These are phyloP conservation scores for Lasiosphaeria miniovina DNA, from an alignment of 495 filamentous ascomycete genomes.

Conservation along the genomic window DNA sequence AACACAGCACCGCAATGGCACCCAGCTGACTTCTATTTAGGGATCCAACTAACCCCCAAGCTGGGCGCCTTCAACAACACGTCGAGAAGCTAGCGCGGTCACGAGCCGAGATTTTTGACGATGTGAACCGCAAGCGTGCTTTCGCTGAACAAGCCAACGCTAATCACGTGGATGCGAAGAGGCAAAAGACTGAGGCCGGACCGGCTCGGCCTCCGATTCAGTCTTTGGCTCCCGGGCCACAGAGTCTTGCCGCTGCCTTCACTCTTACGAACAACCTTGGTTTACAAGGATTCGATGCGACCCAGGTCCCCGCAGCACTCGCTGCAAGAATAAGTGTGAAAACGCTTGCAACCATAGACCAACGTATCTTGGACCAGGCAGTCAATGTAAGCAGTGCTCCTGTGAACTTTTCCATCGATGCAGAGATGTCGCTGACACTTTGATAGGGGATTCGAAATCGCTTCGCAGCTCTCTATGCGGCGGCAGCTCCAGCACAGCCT, in stretches of 20 bases:
- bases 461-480: constrained; percentile 32
- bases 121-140: constrained; percentile 71
- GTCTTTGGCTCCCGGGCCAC: constrained; percentile 67
- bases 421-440: constrained; percentile 22
- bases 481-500: constrained; percentile 28
- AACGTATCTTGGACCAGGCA: constrained; percentile 61
- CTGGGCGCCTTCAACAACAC: constrained; percentile 73
- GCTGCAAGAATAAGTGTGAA: constrained; percentile 74
- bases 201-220: constrained; percentile 52
- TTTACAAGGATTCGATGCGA: constrained; percentile 77
- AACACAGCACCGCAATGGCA: not conserved
- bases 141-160: constrained; percentile 64
- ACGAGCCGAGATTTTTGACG: constrained; percentile 71
- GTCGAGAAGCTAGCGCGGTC: constrained; percentile 73
- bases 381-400: constrained; percentile 49
- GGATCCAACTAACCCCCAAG: constrained; percentile 65
- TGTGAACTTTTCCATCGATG: not conserved
- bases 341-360: constrained; percentile 63
- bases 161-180: constrained; percentile 45
- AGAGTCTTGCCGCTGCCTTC: constrained; percentile 75
- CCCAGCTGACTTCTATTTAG: constrained; percentile 41
- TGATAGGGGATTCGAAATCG: constrained; percentile 38
- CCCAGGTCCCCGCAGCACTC: constrained; percentile 67
- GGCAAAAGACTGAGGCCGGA: constrained; percentile 30
- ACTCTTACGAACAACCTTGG: constrained; percentile 73